A percentile compares a stretch with the other conserved stretches of the same genome.
These are phyloP conservation scores for Arabis hirsuta DNA, from an alignment of 345 rosid genomes.

Conservation along the genomic window DNA sequence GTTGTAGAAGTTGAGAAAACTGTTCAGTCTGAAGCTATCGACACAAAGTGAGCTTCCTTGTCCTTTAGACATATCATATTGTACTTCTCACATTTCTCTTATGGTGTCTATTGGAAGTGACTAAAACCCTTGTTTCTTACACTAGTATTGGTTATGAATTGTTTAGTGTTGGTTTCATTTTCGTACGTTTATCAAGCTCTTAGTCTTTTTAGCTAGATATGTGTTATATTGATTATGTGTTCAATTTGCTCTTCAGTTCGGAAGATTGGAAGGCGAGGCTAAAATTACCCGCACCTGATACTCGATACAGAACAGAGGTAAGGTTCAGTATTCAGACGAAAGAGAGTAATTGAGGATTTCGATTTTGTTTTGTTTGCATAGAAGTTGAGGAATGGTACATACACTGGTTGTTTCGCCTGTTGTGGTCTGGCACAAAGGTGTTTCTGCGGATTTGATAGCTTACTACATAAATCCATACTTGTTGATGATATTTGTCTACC, in stretches of 20 bases:
- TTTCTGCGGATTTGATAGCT: not conserved
- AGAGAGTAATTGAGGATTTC: not conserved
- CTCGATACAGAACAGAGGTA: slow-evolving; percentile 87
- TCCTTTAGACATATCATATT: too few relatives aligned
- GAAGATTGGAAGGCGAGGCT: slow-evolving; percentile 93
- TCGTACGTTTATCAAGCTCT: not conserved
- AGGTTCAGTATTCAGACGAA: not conserved
- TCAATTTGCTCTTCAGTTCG: slow-evolving; percentile 45
- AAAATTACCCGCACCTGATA: slow-evolving; percentile 73
- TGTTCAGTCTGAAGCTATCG: slow-evolving; percentile 77
- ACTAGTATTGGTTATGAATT: too few relatives aligned
- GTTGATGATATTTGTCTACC: not conserved
- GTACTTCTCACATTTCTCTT: too few relatives aligned
- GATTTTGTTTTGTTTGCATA: not conserved
- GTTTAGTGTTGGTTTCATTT: not conserved
- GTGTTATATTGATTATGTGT: not conserved
- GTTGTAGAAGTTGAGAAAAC: slow-evolving; percentile 78
- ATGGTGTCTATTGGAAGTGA: not conserved
- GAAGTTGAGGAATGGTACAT: not conserved
- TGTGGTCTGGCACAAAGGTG: not conserved
- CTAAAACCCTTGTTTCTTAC: not conserved
- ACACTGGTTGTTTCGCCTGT: not conserved
- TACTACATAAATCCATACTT: not conserved
- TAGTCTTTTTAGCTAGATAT: not conserved
- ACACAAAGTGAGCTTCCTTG: slow-evolving; percentile 54